Evolutionary conservation across 805 yeast species (phyloP).

Genomic region (Metschnikowia arizonensis): DNA sequence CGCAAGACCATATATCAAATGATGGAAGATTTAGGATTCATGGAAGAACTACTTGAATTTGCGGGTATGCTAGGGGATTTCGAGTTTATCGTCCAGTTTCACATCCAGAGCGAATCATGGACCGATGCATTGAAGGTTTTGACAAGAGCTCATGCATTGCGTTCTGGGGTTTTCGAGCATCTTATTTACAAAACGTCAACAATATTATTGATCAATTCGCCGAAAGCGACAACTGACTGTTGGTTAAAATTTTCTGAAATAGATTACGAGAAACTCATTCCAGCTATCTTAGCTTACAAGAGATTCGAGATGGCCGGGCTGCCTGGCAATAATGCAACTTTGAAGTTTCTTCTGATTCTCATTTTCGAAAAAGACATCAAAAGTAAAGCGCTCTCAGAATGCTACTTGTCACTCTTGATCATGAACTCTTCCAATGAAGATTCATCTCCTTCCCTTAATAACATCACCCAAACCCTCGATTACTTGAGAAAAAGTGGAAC

Average conservation of each 20-base stretch:
- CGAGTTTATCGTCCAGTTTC: conserved; percentile 62
- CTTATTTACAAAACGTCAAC: conserved; percentile 66
- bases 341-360: conserved; percentile 58
- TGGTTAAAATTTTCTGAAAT: conserved; percentile 64
- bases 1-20: conserved; percentile 67
- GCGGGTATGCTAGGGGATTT: conserved; percentile 68
- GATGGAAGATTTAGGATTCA: conserved; percentile 60
- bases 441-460: conserved; percentile 36
- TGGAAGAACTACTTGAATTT: conserved; percentile 58
- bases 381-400: conserved; percentile 56
- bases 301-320: conserved; percentile 39
- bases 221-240: conserved; percentile 65
- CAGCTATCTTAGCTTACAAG: conserved; percentile 70
- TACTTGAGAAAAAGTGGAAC: conserved; percentile 20
- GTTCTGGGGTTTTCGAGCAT: conserved; percentile 21
- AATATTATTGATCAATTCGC: conserved; percentile 61
- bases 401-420: conserved; percentile 64
- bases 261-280: conserved; percentile 62
- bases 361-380: conserved; percentile 37
- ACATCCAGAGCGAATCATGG: conserved; percentile 73
- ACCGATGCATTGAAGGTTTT: conserved; percentile 58
- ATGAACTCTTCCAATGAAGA: conserved; percentile 33
- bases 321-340: conserved; percentile 54
- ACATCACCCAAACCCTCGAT: conserved; percentile 31
- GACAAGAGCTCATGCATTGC: conserved; percentile 45